These are phyloP conservation scores for Setomelanomma holmii DNA, from an alignment of 2,329 filamentous ascomycete genomes.

Conservation along the genomic window DNA sequence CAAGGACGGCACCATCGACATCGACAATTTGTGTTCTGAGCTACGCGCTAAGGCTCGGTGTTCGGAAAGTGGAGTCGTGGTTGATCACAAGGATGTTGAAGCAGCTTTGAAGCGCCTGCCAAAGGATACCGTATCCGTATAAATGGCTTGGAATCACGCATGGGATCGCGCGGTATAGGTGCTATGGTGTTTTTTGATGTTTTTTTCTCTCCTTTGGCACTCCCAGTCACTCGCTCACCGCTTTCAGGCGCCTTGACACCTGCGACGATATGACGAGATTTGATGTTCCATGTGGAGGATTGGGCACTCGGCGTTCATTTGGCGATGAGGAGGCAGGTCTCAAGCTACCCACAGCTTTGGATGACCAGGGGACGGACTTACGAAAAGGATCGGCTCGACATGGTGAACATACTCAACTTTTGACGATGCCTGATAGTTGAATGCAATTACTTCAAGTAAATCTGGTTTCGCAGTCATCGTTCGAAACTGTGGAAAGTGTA, in stretches of 20 bases:
- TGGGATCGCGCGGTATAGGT: constrained; percentile 1
- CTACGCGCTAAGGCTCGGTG: constrained; percentile 96
- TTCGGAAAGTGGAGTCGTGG: constrained; percentile 86
- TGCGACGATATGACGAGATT: constrained; percentile 5
- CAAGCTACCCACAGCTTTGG: neutral
- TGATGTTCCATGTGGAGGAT: neutral
- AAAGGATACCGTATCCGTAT: constrained; percentile 29
- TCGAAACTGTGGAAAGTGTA: too few relatives aligned
- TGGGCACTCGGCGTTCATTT: constrained; percentile 3
- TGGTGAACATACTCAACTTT: too few relatives aligned
- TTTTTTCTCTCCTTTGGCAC: neutral
- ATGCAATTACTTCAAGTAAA: too few relatives aligned
- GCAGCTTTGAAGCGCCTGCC: constrained; percentile 57
- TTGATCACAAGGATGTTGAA: constrained; percentile 89
- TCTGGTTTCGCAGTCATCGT: too few relatives aligned
- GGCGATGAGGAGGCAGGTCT: neutral
- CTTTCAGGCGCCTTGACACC: neutral
- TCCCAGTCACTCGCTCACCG: constrained; percentile 5
- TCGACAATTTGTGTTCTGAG: constrained; percentile 90
- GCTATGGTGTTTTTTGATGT: neutral
- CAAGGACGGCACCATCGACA: constrained; percentile 88
- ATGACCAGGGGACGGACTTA: neutral
- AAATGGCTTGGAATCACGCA: constrained; percentile 4
- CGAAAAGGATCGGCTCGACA: too few relatives aligned
- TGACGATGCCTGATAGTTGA: too few relatives aligned